Conservation (phyloP, 306 rosid genomes). For the Vigna radiata region DNA sequence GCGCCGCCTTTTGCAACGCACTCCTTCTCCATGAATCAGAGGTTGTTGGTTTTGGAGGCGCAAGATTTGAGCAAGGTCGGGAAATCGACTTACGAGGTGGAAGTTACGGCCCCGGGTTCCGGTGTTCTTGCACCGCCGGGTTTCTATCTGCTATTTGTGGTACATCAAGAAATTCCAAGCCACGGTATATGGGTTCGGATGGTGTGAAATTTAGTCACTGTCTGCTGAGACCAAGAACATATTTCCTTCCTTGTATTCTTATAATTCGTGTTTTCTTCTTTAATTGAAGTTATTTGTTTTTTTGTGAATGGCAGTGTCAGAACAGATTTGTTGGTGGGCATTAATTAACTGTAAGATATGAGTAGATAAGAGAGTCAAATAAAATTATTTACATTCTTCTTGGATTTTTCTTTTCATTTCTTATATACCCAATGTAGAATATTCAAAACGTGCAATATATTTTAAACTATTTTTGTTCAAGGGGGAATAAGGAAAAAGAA, state of each 20-base stretch:
- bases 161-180: slow-evolving; percentile 75
- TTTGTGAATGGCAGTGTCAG: neutral
- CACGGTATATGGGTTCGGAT: slow-evolving; percentile 78
- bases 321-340: neutral
- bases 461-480: too few species aligned
- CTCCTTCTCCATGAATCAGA: slow-evolving; percentile 90
- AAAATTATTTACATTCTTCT: neutral
- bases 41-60: slow-evolving; percentile 59
- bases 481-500: too few species aligned
- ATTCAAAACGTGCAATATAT: too few species aligned
- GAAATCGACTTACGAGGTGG: slow-evolving; percentile 43
- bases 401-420: neutral
- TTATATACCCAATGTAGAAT: neutral
- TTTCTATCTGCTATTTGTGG: slow-evolving; percentile 69
- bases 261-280: neutral
- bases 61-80: slow-evolving; percentile 38
- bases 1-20: slow-evolving; percentile 84
- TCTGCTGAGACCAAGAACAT: too few species aligned
- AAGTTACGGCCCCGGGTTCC: slow-evolving; percentile 58
- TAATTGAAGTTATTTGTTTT: neutral
- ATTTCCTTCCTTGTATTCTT: too few species aligned
- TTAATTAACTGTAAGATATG: neutral
- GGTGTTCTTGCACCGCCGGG: slow-evolving; percentile 72
- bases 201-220: slow-evolving; percentile 10
- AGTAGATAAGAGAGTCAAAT: neutral